phyloP scores from a whole-genome alignment of 2,329 filamentous ascomycete species.

The Fusarium sp. region DNA sequence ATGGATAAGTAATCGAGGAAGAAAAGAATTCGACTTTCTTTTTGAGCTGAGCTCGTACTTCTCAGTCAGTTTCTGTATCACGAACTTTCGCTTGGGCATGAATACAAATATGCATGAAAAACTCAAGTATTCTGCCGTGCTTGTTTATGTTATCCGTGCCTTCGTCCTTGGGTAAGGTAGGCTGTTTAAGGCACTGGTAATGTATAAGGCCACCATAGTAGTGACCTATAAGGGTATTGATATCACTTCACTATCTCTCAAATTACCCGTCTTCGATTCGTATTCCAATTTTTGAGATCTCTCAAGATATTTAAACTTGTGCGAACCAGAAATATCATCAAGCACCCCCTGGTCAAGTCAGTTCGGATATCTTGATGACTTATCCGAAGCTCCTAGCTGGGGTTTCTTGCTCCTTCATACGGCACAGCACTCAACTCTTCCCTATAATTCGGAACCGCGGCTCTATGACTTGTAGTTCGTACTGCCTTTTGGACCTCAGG shows the following conservation, averaged over 20 bases:
- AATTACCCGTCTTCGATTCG: neutral
- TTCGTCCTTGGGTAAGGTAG: neutral
- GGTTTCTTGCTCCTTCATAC: neutral
- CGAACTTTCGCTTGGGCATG: neutral
- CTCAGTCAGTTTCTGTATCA: neutral
- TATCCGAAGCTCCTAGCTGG: neutral
- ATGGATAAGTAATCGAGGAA: neutral
- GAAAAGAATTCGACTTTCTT: neutral
- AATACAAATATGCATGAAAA: neutral
- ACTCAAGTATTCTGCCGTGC: neutral
- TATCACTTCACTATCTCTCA: neutral
- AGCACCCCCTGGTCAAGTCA: neutral
- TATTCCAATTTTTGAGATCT: neutral
- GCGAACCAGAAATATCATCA: neutral
- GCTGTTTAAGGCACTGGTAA: neutral
- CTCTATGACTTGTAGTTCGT: neutral
- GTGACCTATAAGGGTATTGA: neutral
- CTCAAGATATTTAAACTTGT: neutral
- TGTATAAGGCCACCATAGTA: neutral
- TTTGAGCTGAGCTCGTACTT: neutral
- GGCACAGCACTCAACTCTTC: neutral
- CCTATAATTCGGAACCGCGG: neutral
- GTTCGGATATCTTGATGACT: neutral
- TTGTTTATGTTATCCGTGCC: neutral
- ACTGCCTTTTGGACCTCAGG: neutral